Evolutionary conservation across 2,329 filamentous ascomycete genomes (phyloP).

Genomic region (Colletotrichum lindemuthianum): DNA sequence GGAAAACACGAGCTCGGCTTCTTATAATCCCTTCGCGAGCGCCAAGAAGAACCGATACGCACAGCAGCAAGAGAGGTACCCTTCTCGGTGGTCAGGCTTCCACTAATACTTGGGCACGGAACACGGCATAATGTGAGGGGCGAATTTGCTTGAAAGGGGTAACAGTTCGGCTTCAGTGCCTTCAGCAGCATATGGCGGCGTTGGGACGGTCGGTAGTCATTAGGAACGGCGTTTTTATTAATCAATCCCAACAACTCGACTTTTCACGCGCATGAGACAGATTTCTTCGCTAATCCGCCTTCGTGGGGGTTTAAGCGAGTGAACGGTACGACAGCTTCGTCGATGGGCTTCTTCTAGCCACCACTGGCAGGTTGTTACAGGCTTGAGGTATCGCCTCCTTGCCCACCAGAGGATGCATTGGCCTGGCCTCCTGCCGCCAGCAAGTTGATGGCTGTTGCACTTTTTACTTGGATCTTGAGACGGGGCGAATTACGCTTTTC

Average conservation of each 20-base stretch:
- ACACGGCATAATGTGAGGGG: not conserved
- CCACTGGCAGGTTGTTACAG: too few species aligned
- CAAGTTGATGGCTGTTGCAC: too few species aligned
- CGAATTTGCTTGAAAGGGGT: conserved; percentile 9
- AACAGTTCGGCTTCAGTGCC: not conserved
- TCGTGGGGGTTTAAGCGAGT: too few species aligned
- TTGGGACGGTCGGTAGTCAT: conserved; percentile 17
- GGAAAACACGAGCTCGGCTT: conserved; percentile 30
- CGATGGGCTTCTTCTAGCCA: too few species aligned
- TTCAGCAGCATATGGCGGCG: conserved; percentile 31
- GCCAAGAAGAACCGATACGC: conserved; percentile 47
- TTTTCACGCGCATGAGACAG: too few species aligned
- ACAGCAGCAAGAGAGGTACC: conserved; percentile 53
- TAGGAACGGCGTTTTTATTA: conserved; percentile 18
- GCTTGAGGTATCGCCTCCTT: too few species aligned
- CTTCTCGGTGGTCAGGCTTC: conserved; percentile 39
- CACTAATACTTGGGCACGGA: conserved; percentile 26
- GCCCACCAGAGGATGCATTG: too few species aligned
- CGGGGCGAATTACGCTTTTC: too few species aligned
- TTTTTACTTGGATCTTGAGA: too few species aligned
- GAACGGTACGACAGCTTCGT: too few species aligned
- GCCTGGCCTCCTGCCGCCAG: too few species aligned
- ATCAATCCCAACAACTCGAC: not conserved
- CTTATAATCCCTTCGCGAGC: conserved; percentile 52
- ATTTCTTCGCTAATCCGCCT: too few species aligned